Base-by-base conservation (phyloP, 257 asterid species). In the Forsythia suspensa region DNA sequence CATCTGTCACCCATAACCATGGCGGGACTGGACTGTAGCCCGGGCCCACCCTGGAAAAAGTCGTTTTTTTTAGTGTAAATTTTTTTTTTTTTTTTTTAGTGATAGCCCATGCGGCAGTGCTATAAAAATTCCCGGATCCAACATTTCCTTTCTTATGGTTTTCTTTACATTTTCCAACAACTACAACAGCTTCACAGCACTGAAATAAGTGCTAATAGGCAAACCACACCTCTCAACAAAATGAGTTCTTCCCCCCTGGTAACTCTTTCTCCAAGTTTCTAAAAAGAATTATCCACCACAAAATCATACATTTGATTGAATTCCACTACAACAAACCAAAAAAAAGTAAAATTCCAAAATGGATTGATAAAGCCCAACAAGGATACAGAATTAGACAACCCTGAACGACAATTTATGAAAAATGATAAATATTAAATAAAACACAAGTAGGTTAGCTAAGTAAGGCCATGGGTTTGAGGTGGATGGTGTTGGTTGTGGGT, bases 181-280 rank as follows among this genome's bases (percentile, higher is more conserved):
- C 99, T 98, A 93, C 72, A 95, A 44, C 51, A 95, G 82, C 84
- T 95, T 95, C 73, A 92, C 20, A 12, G 98, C 97, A 77, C 99
- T 95, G 89, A 96, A 96, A 55, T 96, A 96, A 69, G 98, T 94
- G 89, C 99, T 96, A 69, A 96, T 91, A 0, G 99, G 87, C 79
- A 92, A 74, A 52, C 97, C 97, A 81, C 93, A 86, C 21, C 91
- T 77, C 80, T 91, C 94, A 9, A 83, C 92, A 78, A 96, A 96
- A 86, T 96, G 99, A 10, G 93, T 89, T 85, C 94, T 82, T 8
- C 99, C 99, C 99, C 4, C 97, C 97, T 0, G 96, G 77, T 48
- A 96, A 80, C 82, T 93, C 94, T 29, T 91, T 81, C 90, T 96
- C 99, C 84, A 96, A 76, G 80, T 89, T 96, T 67, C 99, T 94